Conservation (phyloP, 2,329 filamentous ascomycete genomes). For the Botrytis porri region DNA sequence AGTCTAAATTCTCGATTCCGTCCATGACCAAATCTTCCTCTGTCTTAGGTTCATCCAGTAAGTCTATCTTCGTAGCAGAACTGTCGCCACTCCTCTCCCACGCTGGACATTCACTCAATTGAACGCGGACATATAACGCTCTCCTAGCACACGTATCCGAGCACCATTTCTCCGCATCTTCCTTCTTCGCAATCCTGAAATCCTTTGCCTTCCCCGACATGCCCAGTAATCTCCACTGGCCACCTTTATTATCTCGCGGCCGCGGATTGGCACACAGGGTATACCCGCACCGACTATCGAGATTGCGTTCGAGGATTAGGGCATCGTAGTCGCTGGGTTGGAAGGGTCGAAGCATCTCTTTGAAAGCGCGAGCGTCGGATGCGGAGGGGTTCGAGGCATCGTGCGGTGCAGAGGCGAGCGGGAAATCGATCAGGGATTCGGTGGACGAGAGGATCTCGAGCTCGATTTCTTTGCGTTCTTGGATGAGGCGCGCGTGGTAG, state of each 20-base stretch:
- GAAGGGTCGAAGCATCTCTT: slow-evolving; percentile 65
- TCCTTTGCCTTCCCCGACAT: slow-evolving; percentile 50
- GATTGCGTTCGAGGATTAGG: slow-evolving; percentile 84
- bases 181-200: slow-evolving; percentile 65
- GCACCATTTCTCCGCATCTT: slow-evolving; percentile 84
- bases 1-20: slow-evolving; percentile 41
- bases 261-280: slow-evolving; percentile 69
- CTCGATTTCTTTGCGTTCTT: slow-evolving; percentile 78
- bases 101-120: slow-evolving; percentile 79
- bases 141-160: slow-evolving; percentile 72
- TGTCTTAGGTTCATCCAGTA: slow-evolving; percentile 64
- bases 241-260: slow-evolving; percentile 52
- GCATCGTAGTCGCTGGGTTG: slow-evolving; percentile 88
- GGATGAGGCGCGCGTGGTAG: slow-evolving; percentile 77
- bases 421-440: slow-evolving; percentile 48
- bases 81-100: slow-evolving; percentile 64
- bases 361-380: slow-evolving; percentile 64
- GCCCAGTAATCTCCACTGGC: slow-evolving; percentile 65
- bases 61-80: slow-evolving; percentile 47
- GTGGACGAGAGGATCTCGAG: slow-evolving; percentile 71
- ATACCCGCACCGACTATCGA: slow-evolving; percentile 80
- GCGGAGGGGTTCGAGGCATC: slow-evolving; percentile 52
- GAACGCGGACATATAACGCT: slow-evolving; percentile 82
- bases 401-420: slow-evolving; percentile 43
- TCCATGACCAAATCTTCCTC: slow-evolving; percentile 37